Evolutionary conservation across 306 rosid species (phyloP), one percentile per base, ranked within the genome.

Genomic region (Begonia peltatifolia): DNA sequence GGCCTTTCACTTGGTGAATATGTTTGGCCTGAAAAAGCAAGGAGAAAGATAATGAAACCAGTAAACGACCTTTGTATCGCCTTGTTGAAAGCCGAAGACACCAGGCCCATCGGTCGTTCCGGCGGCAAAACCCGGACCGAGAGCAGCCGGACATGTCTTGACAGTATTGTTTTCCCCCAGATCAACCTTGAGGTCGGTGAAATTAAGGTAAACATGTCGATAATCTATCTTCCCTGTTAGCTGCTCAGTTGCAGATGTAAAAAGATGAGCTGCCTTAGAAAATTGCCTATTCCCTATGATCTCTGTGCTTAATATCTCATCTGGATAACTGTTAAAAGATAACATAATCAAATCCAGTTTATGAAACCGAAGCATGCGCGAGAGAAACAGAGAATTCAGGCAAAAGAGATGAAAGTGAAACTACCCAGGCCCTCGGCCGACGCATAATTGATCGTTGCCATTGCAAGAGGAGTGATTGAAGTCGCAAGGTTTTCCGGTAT

Each of bases 61-160:
- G 23, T 20, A 20, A 20, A 2, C 23, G 23, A 87, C 96, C 79
- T 81, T 12, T 22, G 77, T 69, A 44, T 81, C 94, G 30, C 93
- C 96, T 70, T 87, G 96, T 61, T 81, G 96, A 69, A 87, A 87
- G 15, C 86, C 94, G 54, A 73, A 64, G 43, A 42, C 67, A 58
- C 94, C 96, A 0, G 94, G 96, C 2, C 96, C 93, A 56, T 81
- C 94, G 0, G 96, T 87, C 14, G 96, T 87, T 46, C 94, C 94
- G 35, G 96, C 96, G 2, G 96, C 94, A 65, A 87, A 87, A 65
- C 85, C 96, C 23, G 96, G 80, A 68, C 96, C 96, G 25, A 87
- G 78, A 1, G 94, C 96, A 1, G 94, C 87, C 22, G 94, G 93
- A 52, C 94, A 84, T 1, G 96, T 87, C 65, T 53, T 80, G 6